These are phyloP conservation scores for Lepidopterella palustris DNA, from an alignment of 495 filamentous ascomycete species.

Conservation along the genomic window DNA sequence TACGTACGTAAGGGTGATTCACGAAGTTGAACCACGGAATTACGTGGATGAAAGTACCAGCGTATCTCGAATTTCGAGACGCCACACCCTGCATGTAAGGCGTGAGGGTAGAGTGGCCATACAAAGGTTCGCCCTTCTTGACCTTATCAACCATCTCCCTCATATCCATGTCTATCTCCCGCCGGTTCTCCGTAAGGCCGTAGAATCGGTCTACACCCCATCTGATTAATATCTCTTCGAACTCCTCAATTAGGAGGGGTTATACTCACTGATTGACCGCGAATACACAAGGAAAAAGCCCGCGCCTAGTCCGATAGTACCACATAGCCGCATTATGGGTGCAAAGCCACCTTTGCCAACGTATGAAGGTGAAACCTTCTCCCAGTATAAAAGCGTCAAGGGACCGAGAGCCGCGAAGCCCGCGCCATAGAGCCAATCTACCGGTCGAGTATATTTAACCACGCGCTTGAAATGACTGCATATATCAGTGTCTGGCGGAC, in stretches of 20 bases:
- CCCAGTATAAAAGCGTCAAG: constrained; percentile 65
- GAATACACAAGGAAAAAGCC: constrained; percentile 78
- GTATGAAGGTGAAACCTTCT: constrained; percentile 72
- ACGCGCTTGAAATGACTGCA: constrained; percentile 85
- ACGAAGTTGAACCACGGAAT: constrained; percentile 97
- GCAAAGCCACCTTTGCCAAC: constrained; percentile 74
- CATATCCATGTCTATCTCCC: constrained; percentile 95
- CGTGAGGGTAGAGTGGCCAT: constrained; percentile 69
- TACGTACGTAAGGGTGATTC: constrained; percentile 68
- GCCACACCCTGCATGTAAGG: constrained; percentile 92
- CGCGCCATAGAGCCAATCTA: constrained; percentile 69
- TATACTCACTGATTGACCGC: constrained; percentile 55
- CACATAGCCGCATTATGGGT: constrained; percentile 70
- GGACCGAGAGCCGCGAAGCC: constrained; percentile 62
- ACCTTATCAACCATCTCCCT: constrained; percentile 93
- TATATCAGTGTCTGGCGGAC: constrained; percentile 28
- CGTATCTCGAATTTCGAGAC: constrained; percentile 84
- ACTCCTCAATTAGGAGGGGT: constrained; percentile 4
- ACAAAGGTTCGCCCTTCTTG: constrained; percentile 85
- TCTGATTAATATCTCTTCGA: not conserved
- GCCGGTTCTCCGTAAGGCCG: constrained; percentile 82
- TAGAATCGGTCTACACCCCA: constrained; percentile 65
- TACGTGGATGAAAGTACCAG: constrained; percentile 70
- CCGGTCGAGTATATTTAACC: constrained; percentile 71
- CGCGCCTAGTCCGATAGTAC: constrained; percentile 61